Conservation (phyloP, 2,329 filamentous ascomycete genomes). For the Clonostachys byssicola region DNA sequence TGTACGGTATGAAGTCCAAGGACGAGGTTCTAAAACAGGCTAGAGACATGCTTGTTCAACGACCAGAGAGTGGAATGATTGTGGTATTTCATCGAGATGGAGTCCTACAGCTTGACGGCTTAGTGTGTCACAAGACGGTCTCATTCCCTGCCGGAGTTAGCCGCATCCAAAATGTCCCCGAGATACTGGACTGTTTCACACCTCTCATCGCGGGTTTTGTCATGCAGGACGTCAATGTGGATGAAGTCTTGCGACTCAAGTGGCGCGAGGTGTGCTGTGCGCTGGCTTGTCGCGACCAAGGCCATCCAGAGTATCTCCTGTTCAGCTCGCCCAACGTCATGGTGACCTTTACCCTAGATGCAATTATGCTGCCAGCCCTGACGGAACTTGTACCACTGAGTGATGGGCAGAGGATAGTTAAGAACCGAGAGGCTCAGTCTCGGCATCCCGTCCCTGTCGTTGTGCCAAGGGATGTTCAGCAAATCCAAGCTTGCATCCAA, state of each 20-base stretch:
- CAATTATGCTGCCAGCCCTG: conserved; percentile 36
- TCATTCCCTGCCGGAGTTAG: conserved; percentile 39
- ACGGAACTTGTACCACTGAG: conserved; percentile 29
- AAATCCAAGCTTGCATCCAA: conserved; percentile 49
- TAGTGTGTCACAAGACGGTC: conserved; percentile 42
- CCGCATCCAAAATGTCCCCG: conserved; percentile 36
- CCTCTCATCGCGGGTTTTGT: conserved; percentile 44
- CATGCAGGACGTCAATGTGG: conserved; percentile 19
- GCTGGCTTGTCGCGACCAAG: conserved; percentile 32
- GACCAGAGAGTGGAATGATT: conserved; percentile 34
- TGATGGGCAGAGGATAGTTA: conserved; percentile 25
- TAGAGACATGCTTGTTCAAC: conserved; percentile 38
- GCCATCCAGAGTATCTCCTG: conserved; percentile 27
- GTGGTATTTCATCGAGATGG: conserved; percentile 51
- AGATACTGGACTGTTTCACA: conserved; percentile 43
- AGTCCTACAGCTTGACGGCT: conserved; percentile 33
- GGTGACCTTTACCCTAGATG: conserved; percentile 41
- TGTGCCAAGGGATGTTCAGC: conserved; percentile 35
- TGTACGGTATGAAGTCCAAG: conserved; percentile 55
- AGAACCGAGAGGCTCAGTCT: conserved; percentile 45
- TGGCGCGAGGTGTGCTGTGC: conserved; percentile 51
- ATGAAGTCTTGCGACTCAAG: conserved; percentile 22
- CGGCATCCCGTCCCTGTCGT: conserved; percentile 36
- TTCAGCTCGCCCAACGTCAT: conserved; percentile 48
- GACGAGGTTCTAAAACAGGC: conserved; percentile 36